Conservation (phyloP, 2,329 filamentous ascomycete species). For the Emericellopsis atlantica region DNA sequence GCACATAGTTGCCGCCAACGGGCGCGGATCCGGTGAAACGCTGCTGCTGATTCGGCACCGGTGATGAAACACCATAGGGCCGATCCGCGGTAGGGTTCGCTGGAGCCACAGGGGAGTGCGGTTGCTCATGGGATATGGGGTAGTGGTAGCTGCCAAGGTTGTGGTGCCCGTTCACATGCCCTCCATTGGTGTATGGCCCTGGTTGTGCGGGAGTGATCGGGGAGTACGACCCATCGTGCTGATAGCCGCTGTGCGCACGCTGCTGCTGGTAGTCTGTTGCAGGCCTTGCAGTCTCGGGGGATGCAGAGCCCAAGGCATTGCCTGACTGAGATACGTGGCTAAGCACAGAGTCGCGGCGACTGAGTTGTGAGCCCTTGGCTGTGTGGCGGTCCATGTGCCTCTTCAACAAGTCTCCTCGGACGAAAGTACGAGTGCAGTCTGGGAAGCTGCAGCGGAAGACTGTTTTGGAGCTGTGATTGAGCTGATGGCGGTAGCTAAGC, state of each 20-base stretch:
- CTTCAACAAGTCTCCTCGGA: slow-evolving; percentile 84
- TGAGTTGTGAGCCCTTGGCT: slow-evolving; percentile 64
- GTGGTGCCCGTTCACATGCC: background rate
- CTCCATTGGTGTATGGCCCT: background rate
- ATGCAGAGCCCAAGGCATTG: background rate
- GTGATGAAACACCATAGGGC: background rate
- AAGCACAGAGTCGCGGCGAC: slow-evolving; percentile 50
- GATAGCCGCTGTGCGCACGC: slow-evolving; percentile 7
- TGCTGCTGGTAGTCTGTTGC: slow-evolving; percentile 20
- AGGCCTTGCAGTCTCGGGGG: slow-evolving; percentile 1
- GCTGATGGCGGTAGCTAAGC: slow-evolving; percentile 67
- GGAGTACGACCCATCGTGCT: background rate
- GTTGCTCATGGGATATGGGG: background rate
- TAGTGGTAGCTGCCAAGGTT: background rate
- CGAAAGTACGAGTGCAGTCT: slow-evolving; percentile 81
- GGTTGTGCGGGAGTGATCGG: background rate
- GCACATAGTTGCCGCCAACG: slow-evolving; percentile 29
- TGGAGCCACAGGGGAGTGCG: background rate
- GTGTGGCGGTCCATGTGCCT: slow-evolving; percentile 73
- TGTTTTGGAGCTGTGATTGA: slow-evolving; percentile 93
- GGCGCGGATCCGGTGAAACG: background rate
- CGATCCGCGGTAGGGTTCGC: background rate
- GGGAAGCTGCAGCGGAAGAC: slow-evolving; percentile 91
- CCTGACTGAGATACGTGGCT: slow-evolving; percentile 14
- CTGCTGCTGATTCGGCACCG: background rate